Conservation (phyloP, 2,329 filamentous ascomycete species). For the Orbilia javanica region DNA sequence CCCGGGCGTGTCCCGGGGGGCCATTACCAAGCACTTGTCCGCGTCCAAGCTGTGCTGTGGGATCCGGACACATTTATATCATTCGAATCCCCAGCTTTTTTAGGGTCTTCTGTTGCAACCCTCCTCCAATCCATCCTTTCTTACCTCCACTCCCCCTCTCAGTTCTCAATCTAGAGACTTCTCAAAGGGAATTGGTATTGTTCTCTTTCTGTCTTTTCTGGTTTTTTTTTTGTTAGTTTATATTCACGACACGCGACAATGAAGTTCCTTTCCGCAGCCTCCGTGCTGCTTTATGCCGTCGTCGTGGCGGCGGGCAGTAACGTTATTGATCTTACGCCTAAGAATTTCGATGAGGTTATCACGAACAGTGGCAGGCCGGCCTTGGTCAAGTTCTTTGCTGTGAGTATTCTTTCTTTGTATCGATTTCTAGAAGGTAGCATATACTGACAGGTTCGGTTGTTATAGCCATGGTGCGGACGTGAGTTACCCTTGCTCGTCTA, state of each 20-base stretch:
- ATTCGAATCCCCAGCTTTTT: not conserved
- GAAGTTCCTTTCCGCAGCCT: constrained; percentile 42
- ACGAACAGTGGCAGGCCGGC: constrained; percentile 93
- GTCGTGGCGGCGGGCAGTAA: constrained; percentile 78
- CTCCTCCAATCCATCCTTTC: not conserved
- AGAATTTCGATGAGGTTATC: constrained; percentile 91
- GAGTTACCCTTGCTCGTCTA: constrained; percentile 41
- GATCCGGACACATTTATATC: constrained; percentile 43
- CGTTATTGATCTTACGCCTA: constrained; percentile 88
- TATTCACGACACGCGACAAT: constrained; percentile 12
- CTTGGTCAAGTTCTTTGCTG: constrained; percentile 95
- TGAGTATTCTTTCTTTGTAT: constrained; percentile 45
- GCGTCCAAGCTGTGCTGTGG: not conserved
- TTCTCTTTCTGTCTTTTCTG: too few relatives aligned
- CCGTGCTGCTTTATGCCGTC: constrained; percentile 59
- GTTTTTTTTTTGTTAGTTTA: too few relatives aligned
- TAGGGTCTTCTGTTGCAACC: too few relatives aligned
- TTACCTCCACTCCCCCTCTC: not conserved
- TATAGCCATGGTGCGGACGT: constrained; percentile 63
- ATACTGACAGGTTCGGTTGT: constrained; percentile 22
- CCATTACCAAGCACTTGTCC: constrained; percentile 41
- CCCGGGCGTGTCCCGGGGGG: not conserved
- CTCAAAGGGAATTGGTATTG: too few relatives aligned
- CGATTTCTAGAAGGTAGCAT: not conserved
- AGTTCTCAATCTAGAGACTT: not conserved